phyloP scores from a whole-genome alignment of 2,329 filamentous ascomycete species.

The Macrophomina phaseolina region DNA sequence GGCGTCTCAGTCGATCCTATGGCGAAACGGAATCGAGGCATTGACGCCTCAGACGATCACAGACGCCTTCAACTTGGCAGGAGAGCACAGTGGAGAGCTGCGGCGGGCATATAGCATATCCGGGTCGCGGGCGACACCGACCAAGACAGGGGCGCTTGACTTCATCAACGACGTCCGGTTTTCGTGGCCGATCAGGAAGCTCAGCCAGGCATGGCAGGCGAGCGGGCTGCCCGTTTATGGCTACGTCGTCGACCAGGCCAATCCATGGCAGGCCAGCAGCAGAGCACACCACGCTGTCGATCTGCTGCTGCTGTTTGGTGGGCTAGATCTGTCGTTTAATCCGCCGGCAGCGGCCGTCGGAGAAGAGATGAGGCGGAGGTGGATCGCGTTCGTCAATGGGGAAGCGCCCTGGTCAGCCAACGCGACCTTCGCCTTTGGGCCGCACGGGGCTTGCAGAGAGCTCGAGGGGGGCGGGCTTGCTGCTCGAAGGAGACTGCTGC shows the following conservation, averaged over 20 bases:
- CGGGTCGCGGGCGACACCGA: slow-evolving; percentile 46
- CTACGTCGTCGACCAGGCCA: slow-evolving; percentile 53
- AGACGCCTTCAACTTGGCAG: slow-evolving; percentile 41
- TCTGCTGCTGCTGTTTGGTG: slow-evolving; percentile 52
- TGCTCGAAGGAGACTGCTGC: slow-evolving; percentile 40
- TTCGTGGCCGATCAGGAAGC: slow-evolving; percentile 35
- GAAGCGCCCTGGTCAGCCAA: slow-evolving; percentile 44
- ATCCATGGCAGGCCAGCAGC: slow-evolving; percentile 55
- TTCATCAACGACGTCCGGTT: slow-evolving; percentile 45
- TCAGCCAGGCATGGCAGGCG: slow-evolving; percentile 29
- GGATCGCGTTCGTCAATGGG: slow-evolving; percentile 49
- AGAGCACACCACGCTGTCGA: slow-evolving; percentile 57
- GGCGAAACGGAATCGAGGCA: slow-evolving; percentile 51
- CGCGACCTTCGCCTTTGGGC: slow-evolving; percentile 48
- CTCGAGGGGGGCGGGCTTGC: slow-evolving; percentile 42
- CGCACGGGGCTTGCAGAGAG: slow-evolving; percentile 43
- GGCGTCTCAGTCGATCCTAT: slow-evolving; percentile 48
- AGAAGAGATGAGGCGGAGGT: slow-evolving; percentile 47
- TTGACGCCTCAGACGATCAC: slow-evolving; percentile 43
- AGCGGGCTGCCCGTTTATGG: slow-evolving; percentile 42
- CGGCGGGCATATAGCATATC: slow-evolving; percentile 49
- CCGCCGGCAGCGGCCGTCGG: slow-evolving; percentile 42
- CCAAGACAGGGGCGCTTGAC: slow-evolving; percentile 49
- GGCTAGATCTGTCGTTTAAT: slow-evolving; percentile 46
- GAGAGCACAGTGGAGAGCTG: slow-evolving; percentile 40